Evolutionary conservation across 169 alveolate species (phyloP).

Genomic region (Perkinsus olseni): DNA sequence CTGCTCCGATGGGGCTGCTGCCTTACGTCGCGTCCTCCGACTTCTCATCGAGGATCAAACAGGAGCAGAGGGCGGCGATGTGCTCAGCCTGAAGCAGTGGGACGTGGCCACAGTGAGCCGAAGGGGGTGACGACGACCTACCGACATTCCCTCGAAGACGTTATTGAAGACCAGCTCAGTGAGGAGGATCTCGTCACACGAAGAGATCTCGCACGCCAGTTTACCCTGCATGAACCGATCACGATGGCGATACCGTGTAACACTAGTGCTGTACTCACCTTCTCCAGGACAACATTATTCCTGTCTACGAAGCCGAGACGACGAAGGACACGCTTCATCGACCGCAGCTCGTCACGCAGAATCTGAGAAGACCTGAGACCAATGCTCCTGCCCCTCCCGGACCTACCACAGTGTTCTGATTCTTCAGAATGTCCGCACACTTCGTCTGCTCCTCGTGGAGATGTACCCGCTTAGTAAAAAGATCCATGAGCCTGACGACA

Average conservation of each 20-base stretch:
- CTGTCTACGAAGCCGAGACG: conserved; percentile 79
- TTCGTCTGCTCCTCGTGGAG: neutral
- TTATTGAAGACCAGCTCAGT: conserved; percentile 87
- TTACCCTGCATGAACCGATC: conserved; percentile 63
- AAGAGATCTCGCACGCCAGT: conserved; percentile 95
- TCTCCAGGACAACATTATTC: conserved; percentile 79
- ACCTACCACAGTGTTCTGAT: conserved; percentile 30
- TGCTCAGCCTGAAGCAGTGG: conserved; percentile 38
- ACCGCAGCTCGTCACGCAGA: conserved; percentile 66
- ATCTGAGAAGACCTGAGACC: neutral
- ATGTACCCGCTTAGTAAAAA: neutral
- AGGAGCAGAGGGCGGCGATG: conserved; percentile 74
- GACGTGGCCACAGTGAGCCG: neutral
- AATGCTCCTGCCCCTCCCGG: conserved; percentile 14
- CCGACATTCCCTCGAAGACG: conserved; percentile 75
- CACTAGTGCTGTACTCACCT: conserved; percentile 8
- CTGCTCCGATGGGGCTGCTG: neutral
- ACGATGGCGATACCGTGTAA: neutral
- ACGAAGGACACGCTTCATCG: conserved; percentile 86
- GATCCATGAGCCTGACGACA: neutral
- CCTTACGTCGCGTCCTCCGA: conserved; percentile 33
- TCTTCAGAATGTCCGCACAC: conserved; percentile 15
- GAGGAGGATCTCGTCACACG: conserved; percentile 93
- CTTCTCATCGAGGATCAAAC: conserved; percentile 72
- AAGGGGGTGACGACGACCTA: neutral